Evolutionary conservation across 495 filamentous ascomycete species (phyloP), one percentile per base, ranked within the genome.

Genomic region (Staphylotrichum tortipilum): DNA sequence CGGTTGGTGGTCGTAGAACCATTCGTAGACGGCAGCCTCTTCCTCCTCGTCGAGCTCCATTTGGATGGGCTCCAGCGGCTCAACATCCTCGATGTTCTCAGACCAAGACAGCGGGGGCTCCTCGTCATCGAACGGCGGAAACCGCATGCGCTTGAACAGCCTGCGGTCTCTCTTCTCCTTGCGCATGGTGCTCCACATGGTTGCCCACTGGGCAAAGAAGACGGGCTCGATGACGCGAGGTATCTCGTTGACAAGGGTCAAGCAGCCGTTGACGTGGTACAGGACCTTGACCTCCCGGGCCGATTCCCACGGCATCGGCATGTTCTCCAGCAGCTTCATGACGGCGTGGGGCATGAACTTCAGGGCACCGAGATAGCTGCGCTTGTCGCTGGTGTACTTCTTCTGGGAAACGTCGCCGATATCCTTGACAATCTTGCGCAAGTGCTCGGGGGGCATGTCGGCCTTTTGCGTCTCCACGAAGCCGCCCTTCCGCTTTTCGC

Each of bases 261-360:
- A 70, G 61, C 94, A 97, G 10, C 94, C 94, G 57, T 97, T 99
- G 53, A 97, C 89, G 64, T 99, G 94, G 68, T 99, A 99, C 7
- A 99, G 73, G 11, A 99, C 94, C 68, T 95, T 95, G 43, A 99
- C 94, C 60, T 99, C 91, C 44, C 89, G 77, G 6, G 88, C 80
- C 26, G 88, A 88, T 73, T 99, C 94, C 94, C 94, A 99, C 7
- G 94, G 94, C 94, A 99, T 99, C 8, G 94, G 94, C 94, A 99
- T 99, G 63, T 99, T 99, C 76, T 99, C 94, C 49, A 99, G 61
- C 17, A 99, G 80, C 75, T 99, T 99, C 71, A 99, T 68, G 9
- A 99, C 94, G n/a, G 94, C 94, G 64, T 99, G 94, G 1, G 94
- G 94, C 94, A 99, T 99, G 68, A 95, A 99, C 70, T 99, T 99